Percentiles rank a stretch among this genome's conserved stretches.
Evolutionary conservation across 768 basidiomycete species (phyloP).

Genomic region (Strobilomyces confusus): DNA sequence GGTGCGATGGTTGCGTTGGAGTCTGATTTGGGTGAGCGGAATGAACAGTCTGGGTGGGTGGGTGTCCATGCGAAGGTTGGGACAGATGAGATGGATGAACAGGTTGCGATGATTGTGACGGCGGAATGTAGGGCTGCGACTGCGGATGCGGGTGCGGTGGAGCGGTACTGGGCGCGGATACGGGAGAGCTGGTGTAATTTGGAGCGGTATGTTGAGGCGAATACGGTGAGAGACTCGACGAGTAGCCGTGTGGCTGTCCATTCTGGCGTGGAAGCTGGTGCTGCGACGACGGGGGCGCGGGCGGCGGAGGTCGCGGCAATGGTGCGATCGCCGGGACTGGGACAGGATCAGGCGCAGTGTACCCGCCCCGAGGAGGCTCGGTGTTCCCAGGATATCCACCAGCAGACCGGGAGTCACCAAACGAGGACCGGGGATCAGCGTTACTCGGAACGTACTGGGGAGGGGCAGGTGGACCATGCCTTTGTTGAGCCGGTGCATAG

Average conservation of each 20-base stretch:
- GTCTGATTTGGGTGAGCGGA: constrained; percentile 14
- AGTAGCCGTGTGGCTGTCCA: constrained; percentile 16
- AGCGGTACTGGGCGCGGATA: constrained; percentile 7
- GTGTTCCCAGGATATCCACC: constrained; percentile 12
- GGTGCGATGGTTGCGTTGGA: constrained; percentile 25
- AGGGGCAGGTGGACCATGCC: constrained; percentile 11
- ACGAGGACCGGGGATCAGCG: constrained; percentile 16
- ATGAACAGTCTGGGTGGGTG: constrained; percentile 14
- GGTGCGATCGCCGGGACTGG: constrained; percentile 13
- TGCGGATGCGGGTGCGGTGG: constrained; percentile 17
- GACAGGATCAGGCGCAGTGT: constrained; percentile 14
- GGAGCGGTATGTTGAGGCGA: constrained; percentile 10
- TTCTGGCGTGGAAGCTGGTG: constrained; percentile 20
- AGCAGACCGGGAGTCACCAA: constrained; percentile 21
- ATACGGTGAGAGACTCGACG: constrained; percentile 17
- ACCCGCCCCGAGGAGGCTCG: constrained; percentile 14
- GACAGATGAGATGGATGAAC: constrained; percentile 12
- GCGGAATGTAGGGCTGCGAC: constrained; percentile 26
- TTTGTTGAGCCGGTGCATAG: constrained; percentile 19
- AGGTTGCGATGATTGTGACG: not conserved
- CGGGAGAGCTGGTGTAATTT: constrained; percentile 15
- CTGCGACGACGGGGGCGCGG: constrained; percentile 11
- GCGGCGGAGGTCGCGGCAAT: constrained; percentile 15
- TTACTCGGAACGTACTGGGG: constrained; percentile 17
- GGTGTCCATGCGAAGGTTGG: constrained; percentile 18